These are phyloP conservation scores for Penstemon eatonii DNA, from an alignment of 257 asterid genomes.

Conservation along the genomic window DNA sequence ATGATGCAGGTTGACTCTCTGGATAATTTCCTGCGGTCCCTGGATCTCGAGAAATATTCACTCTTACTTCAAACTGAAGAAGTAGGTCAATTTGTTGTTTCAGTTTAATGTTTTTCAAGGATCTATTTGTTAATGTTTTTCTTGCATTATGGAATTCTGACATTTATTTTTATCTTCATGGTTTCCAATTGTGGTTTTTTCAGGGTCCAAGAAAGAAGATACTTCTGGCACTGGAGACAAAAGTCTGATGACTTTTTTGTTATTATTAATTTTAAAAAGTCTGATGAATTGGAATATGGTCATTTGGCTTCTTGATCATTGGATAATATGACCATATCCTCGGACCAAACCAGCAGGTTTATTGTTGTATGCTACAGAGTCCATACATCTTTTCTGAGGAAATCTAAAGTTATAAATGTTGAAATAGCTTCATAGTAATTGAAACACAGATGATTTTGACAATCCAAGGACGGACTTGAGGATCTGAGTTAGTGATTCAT, in stretches of 20 bases:
- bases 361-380: slow-evolving; percentile 22
- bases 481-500: slow-evolving; percentile 24
- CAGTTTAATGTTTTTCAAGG: slow-evolving; percentile 21
- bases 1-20: slow-evolving; percentile 82
- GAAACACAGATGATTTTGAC: slow-evolving; percentile 17
- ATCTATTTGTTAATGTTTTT: neutral
- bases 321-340: slow-evolving; percentile 21
- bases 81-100: slow-evolving; percentile 45
- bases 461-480: slow-evolving; percentile 9
- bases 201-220: slow-evolving; percentile 95
- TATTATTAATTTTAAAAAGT: too few species aligned
- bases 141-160: too few species aligned
- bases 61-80: slow-evolving; percentile 98
- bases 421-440: slow-evolving; percentile 31
- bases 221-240: slow-evolving; percentile 78
- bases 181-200: too few species aligned
- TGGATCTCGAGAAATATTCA: slow-evolving; percentile 85
- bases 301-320: slow-evolving; percentile 25
- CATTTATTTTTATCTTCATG: too few species aligned
- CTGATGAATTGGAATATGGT: slow-evolving; percentile 19
- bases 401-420: slow-evolving; percentile 23
- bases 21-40: slow-evolving; percentile 74
- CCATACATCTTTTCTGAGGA: slow-evolving; percentile 30
- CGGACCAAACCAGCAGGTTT: slow-evolving; percentile 27
- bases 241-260: slow-evolving; percentile 32